Percentiles rank a stretch among this genome's conserved stretches.
phyloP scores from a whole-genome alignment of 2,329 filamentous ascomycete species.

The Ceratocystis alfenasii region DNA sequence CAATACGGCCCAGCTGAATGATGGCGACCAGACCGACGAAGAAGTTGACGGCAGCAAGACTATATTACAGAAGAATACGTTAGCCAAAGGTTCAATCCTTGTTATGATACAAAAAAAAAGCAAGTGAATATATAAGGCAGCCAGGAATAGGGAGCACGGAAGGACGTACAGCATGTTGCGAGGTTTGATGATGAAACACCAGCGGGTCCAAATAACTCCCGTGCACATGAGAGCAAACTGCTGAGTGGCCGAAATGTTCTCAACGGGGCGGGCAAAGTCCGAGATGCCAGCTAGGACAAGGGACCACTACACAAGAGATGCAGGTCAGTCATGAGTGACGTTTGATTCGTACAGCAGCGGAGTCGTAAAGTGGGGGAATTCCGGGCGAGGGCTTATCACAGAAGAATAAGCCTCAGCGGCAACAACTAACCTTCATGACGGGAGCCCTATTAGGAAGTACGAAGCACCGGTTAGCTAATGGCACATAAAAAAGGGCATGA shows the following conservation, averaged over 20 bases:
- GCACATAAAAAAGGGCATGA: not conserved
- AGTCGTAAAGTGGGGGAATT: not conserved
- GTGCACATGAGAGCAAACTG: constrained; percentile 84
- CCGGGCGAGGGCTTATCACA: not conserved
- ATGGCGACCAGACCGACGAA: constrained; percentile 84
- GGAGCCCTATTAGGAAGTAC: constrained; percentile 53
- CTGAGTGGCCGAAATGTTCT: constrained; percentile 85
- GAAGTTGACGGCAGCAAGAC: constrained; percentile 92
- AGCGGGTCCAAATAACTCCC: constrained; percentile 93
- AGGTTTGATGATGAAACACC: constrained; percentile 95
- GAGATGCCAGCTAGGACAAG: constrained; percentile 85
- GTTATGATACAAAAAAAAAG: no score
- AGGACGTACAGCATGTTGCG: constrained; percentile 71
- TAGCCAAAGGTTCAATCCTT: not conserved
- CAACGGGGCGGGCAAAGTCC: constrained; percentile 81
- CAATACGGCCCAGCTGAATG: constrained; percentile 69
- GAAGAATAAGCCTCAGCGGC: not conserved
- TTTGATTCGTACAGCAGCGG: not conserved
- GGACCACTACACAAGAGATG: constrained; percentile 51
- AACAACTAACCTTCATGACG: constrained; percentile 59
- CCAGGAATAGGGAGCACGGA: constrained; percentile 22
- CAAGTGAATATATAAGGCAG: no score
- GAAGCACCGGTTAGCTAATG: not conserved
- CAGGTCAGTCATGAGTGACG: not conserved
- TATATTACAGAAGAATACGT: constrained; percentile 28